phyloP scores from a whole-genome alignment of 2,329 filamentous ascomycete species.

The Alternaria triticina region DNA sequence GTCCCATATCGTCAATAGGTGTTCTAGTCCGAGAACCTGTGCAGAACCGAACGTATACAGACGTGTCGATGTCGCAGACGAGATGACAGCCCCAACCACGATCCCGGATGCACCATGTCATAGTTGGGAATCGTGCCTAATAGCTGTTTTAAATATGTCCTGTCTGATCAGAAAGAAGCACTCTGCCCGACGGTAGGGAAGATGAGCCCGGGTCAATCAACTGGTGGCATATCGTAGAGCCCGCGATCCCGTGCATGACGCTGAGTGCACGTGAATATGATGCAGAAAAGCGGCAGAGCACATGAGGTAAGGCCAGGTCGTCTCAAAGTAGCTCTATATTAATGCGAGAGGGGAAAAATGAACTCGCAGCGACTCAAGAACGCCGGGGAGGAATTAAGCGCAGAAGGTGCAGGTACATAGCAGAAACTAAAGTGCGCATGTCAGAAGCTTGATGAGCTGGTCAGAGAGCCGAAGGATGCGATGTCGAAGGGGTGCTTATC shows the following conservation, averaged over 20 bases:
- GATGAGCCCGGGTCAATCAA: neutral
- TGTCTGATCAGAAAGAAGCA: neutral
- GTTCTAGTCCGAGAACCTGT: neutral
- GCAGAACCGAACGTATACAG: neutral
- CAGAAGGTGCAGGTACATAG: neutral
- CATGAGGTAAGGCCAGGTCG: slow-evolving; percentile 1
- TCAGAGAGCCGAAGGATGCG: slow-evolving; percentile 11
- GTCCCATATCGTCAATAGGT: neutral
- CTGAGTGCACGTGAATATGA: neutral
- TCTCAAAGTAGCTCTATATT: slow-evolving; percentile 31
- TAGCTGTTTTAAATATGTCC: neutral
- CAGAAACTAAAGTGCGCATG: neutral
- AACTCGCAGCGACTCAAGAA: neutral
- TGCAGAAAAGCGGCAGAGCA: slow-evolving; percentile 5
- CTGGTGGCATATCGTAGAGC: neutral
- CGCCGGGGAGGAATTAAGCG: neutral
- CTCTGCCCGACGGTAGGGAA: neutral
- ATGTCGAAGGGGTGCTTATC: slow-evolving; percentile 14
- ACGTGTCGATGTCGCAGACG: neutral
- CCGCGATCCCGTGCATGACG: neutral
- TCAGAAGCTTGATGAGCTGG: slow-evolving; percentile 4
- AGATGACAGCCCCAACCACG: neutral
- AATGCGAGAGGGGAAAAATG: slow-evolving; percentile 4
- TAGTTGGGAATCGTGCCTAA: neutral
- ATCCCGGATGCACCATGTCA: neutral